Evolutionary conservation across 2,329 filamentous ascomycete genomes (phyloP).

Genomic region (Penicillium sp.): DNA sequence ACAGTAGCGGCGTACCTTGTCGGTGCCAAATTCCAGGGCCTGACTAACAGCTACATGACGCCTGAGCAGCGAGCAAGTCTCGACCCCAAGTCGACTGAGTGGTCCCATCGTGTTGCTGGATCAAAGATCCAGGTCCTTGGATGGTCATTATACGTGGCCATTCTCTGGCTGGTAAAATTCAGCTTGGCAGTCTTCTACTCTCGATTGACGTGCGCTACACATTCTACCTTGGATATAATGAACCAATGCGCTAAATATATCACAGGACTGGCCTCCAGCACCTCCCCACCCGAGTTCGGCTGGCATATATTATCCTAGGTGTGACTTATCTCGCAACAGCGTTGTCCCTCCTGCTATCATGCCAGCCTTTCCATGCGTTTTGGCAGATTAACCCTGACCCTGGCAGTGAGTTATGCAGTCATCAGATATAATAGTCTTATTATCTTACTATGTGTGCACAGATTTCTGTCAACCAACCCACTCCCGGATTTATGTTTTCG

Average conservation of each 20-base stretch:
- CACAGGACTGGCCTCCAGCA: slow-evolving; percentile 37
- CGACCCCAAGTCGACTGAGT: slow-evolving; percentile 46
- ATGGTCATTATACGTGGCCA: slow-evolving; percentile 53
- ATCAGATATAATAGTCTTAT: neutral
- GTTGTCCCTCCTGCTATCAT: slow-evolving; percentile 51
- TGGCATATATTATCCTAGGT: slow-evolving; percentile 50
- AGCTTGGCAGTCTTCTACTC: slow-evolving; percentile 56
- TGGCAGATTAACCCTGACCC: slow-evolving; percentile 61
- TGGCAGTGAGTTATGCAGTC: slow-evolving; percentile 44
- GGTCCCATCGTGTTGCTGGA: slow-evolving; percentile 47
- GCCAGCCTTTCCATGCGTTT: slow-evolving; percentile 52
- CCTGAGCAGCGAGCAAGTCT: slow-evolving; percentile 47
- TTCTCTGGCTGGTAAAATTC: slow-evolving; percentile 53
- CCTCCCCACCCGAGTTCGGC: slow-evolving; percentile 45
- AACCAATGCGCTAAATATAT: neutral
- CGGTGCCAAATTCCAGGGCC: slow-evolving; percentile 46
- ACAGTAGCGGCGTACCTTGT: slow-evolving; percentile 49
- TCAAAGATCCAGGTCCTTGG: slow-evolving; percentile 53
- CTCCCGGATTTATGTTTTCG: slow-evolving; percentile 47
- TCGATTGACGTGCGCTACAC: slow-evolving; percentile 45
- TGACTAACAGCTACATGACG: slow-evolving; percentile 58
- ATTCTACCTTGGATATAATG: neutral
- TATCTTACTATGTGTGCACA: slow-evolving; percentile 15
- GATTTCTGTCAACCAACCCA: slow-evolving; percentile 49
- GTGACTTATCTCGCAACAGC: slow-evolving; percentile 49